Evolutionary conservation across 192 early-diverging fungal species (phyloP), one percentile per base, ranked within the genome.

Genomic region (Rhizophagus clarus): DNA sequence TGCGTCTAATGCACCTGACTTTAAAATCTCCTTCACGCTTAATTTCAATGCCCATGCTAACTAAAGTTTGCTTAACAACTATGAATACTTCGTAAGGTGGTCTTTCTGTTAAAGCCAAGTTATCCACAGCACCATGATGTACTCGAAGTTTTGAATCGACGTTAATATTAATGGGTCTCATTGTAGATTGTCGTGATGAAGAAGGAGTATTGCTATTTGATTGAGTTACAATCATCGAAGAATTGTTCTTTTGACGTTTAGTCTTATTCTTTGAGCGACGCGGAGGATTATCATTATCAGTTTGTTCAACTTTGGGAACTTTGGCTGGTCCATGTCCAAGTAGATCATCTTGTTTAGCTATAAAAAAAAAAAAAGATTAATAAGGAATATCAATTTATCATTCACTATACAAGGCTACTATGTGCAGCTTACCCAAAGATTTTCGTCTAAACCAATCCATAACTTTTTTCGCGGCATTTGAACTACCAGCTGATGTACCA

Each of bases 361-460:
- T 62, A 24, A 72, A 68, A 24, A 9, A 70, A 81, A 70, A 70
- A 61, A 47, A 26, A 63, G 66, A 32, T 26, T 37, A 29, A 42
- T 56, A 45, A 4, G 37, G 61, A 24, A 17, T 22, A 74, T 60
- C 22, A 40, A 26, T 15, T 40, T 61, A 0, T 20, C 51, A 0
- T 22, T 3, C 17, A 22, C 0, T 22, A 56, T 56, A 22, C 20
- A 56, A 22, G 7, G 17, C 17, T 69, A 45, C 17, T 63, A 66
- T n/a, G 28, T 32, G 24, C 17, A 34, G 26, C 81, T 77, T 87
- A 88, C 89, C 84, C 32, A 84, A 45, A 22, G 88, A 87, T 60
- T 89, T 89, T 81, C 92, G 87, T 61, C 91, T 88, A 45, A 95
- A 88, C 93, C 93, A 95, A 68, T 89, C 91, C 84, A 92, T 92